Evolutionary conservation across 73 alveolate species (phyloP).

Genomic region (Halteria grandinella): DNA sequence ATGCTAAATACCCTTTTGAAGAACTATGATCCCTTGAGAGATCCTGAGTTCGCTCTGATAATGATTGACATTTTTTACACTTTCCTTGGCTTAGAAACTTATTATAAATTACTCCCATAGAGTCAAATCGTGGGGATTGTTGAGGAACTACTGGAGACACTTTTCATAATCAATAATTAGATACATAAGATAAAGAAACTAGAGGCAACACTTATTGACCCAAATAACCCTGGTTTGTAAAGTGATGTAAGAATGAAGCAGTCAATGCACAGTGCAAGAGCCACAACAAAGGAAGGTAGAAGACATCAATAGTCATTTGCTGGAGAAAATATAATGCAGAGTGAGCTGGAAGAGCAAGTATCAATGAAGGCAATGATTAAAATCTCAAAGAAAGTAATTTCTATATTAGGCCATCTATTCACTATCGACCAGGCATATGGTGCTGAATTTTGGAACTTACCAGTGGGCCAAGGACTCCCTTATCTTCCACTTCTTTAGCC

Average conservation of each 20-base stretch:
- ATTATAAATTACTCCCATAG: slow-evolving; percentile 4
- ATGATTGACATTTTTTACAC: slow-evolving; percentile 15
- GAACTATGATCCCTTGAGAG: slow-evolving; percentile 20
- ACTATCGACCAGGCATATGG: neutral
- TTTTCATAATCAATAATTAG: too few species aligned
- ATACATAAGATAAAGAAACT: too few species aligned
- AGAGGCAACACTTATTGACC: too few species aligned
- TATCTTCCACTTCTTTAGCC: too few species aligned
- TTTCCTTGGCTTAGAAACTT: slow-evolving; percentile 1
- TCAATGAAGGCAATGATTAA: neutral
- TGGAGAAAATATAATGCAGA: too few species aligned
- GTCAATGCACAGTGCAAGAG: too few species aligned
- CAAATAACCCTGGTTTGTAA: too few species aligned
- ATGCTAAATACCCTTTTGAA: neutral
- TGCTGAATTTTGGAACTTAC: neutral
- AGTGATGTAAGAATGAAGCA: too few species aligned
- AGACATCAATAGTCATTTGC: too few species aligned
- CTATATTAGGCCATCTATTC: slow-evolving; percentile 2
- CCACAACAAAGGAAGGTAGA: too few species aligned
- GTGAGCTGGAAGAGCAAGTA: neutral
- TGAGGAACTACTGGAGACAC: too few species aligned
- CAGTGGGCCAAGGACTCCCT: neutral
- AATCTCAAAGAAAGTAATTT: slow-evolving; percentile 4
- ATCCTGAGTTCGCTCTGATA: slow-evolving; percentile 25
- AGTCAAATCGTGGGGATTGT: too few species aligned